Base-by-base conservation (phyloP, 306 rosid species). In the Rosa persica region DNA sequence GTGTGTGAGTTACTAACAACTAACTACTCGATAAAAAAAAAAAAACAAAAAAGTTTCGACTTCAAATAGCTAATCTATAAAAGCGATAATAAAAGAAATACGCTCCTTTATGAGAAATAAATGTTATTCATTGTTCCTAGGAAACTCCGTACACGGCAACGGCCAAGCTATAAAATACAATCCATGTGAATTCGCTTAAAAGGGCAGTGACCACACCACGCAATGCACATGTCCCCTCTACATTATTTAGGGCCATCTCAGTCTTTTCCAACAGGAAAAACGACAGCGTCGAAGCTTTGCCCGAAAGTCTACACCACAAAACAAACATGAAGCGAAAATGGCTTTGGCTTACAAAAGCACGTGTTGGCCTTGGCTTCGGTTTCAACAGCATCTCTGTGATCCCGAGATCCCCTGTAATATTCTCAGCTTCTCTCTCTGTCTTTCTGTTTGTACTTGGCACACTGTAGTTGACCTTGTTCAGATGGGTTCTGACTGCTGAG, bases 391-490 rank as follows among this genome's bases (percentile, higher is more conserved):
- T 49, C 58, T 5, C 23, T 17, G 3, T 19, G 58, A 52, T 52
- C 57, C 12, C 34, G 3, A 57, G 15, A 57, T 8, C 64, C 64
- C 64, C 64, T 52, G 58, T 52, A 17, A 57, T 23, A 22, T 58
- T 58, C 34, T 4, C 65, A 58, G 13, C 36, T 8, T 54, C 61
- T 54, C 61, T 20, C 54, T 46, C 51, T 46, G 0, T 46, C n/a
- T 51, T 17, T 17, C 57, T 17, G 8, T 16, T 23, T 58, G 67
- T 61, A 61, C 39, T 12, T 12, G 8, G 20, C 38, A 62, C 30
- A 36, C 67, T 74, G 39, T 23, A 43, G 78, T 60, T 74, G 78
- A 74, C 57, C 40, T 4, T 39, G 66, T n/a, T 54, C 60, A 27
- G 17, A 38, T 55, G 52, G 52, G 43, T 39, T 42, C 51, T 19